Base-by-base conservation (phyloP, 2,329 filamentous ascomycete species). In the Fusarium sp. region DNA sequence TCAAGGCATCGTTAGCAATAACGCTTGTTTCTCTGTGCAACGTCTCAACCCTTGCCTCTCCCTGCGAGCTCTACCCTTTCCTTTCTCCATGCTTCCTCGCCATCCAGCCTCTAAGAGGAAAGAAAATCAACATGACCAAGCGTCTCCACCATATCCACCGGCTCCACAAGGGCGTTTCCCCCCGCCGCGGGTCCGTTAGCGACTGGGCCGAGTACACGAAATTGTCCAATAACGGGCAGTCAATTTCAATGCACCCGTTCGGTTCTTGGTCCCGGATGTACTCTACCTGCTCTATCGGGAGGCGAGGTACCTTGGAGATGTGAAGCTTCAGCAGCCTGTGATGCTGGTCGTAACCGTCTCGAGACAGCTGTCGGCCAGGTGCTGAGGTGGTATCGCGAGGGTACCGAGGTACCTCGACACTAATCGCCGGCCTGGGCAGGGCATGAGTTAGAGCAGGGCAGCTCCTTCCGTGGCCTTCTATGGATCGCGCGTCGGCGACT, bases 71-170 rank as follows among this genome's bases (percentile, higher is more conserved):
- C 61, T 48, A 29, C 45, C 45, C 27, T 63, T 37, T 59, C 11
- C 29, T 31, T 31, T 31, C 29, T 31, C 16, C 18, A 29, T 35
- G 7, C 27, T 48, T 48, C 45, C 18, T 31, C 22, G 35, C 48
- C 43, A 43, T 41, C 77, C 77, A 43, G 45, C 77, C 77, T 79
- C 76, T 79, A 60, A 78, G 45, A 71, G 18, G 41, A 22, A 41
- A 66, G 65, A 54, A 68, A 78, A 76, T 74, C 59, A 31, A 50
- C 62, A 78, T 79, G 77, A 79, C 77, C 67, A 78, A 77, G 62
- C 20, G 43, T 65, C 63, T 20, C 74, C 74, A 73, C 75, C 41
- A 66, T 50, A 59, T 67, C 74, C 76, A 72, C 67, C 33, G 29
- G 37, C 64, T 68, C 72, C 75, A 72, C 75, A 65, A 70, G 63